Evolutionary conservation across 352 stramenopile species (phyloP).

Genomic region (Phytophthora europaea): DNA sequence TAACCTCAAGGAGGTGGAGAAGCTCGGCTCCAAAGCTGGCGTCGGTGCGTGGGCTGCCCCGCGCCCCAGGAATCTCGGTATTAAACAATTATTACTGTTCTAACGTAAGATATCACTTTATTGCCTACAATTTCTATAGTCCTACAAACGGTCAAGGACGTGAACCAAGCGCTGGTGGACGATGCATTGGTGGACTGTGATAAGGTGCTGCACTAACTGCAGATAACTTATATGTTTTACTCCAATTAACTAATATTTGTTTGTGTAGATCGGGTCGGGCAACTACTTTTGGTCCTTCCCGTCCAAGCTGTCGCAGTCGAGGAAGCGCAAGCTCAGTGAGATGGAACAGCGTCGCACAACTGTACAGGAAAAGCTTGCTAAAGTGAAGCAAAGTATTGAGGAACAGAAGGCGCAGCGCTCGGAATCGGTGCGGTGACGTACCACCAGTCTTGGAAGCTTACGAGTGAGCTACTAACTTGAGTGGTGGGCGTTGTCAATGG

Average conservation of each 20-base stretch:
- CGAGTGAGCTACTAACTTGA: background rate
- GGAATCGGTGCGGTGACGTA: constrained; percentile 56
- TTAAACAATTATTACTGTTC: background rate
- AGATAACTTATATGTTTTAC: no score
- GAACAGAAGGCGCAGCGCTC: constrained; percentile 57
- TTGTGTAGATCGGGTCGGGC: constrained; percentile 75
- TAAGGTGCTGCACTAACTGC: constrained; percentile 50
- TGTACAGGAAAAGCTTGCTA: constrained; percentile 51
- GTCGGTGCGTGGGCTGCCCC: constrained; percentile 56
- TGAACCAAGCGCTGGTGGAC: constrained; percentile 89
- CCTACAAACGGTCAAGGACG: constrained; percentile 90
- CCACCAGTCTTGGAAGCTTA: background rate
- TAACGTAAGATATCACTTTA: constrained; percentile 11
- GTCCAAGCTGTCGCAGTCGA: constrained; percentile 82
- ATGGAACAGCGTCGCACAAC: constrained; percentile 61
- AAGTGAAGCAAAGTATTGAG: constrained; percentile 62
- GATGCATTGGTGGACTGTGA: constrained; percentile 86
- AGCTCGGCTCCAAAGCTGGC: constrained; percentile 85
- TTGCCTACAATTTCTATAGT: constrained; percentile 48
- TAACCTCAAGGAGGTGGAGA: constrained; percentile 91
- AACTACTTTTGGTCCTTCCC: constrained; percentile 93
- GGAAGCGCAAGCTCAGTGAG: constrained; percentile 80
- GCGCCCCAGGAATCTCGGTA: background rate
- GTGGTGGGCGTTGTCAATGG: constrained; percentile 2
- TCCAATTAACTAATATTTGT: background rate